Percentiles rank a stretch among this genome's conserved stretches.
These are phyloP conservation scores for Stromatinia cepivora DNA, from an alignment of 2,329 filamentous ascomycete species.

Conservation along the genomic window DNA sequence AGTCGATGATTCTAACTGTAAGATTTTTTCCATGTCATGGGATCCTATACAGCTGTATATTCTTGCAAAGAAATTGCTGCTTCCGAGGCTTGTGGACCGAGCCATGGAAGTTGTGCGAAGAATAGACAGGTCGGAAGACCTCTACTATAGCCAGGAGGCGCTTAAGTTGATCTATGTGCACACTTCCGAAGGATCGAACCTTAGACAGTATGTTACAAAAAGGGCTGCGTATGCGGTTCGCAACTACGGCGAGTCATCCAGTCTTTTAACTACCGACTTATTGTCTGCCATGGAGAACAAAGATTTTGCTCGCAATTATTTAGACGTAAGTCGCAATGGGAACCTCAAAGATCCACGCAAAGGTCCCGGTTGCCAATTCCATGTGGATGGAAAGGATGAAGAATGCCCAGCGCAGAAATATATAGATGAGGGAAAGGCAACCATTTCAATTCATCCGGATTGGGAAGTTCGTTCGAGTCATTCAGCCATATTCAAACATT, in stretches of 20 bases:
- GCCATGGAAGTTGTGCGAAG: neutral
- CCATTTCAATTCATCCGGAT: neutral
- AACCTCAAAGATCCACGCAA: neutral
- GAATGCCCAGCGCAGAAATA: neutral
- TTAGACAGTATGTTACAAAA: neutral
- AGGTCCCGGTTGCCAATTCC: neutral
- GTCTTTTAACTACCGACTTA: neutral
- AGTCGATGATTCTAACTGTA: too few relatives aligned
- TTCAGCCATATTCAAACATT: neutral
- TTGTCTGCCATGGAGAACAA: neutral
- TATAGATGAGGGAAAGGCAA: neutral
- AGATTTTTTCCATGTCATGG: neutral
- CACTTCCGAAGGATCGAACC: neutral
- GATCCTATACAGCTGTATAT: neutral
- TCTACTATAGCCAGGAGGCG: neutral
- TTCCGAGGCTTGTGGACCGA: neutral
- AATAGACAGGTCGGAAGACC: neutral
- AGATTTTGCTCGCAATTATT: neutral
- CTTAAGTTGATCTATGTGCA: fast-evolving
- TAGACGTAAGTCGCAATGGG: fast-evolving
- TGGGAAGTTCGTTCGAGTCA: neutral
- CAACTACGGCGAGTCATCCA: too few relatives aligned
- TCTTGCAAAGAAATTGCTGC: neutral
- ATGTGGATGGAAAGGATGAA: neutral
- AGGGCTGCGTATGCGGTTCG: neutral